A percentile compares a stretch with the other conserved stretches of the same genome.
These are phyloP conservation scores for Rhodotorula diobovata DNA, from an alignment of 768 basidiomycete species.

Conservation along the genomic window DNA sequence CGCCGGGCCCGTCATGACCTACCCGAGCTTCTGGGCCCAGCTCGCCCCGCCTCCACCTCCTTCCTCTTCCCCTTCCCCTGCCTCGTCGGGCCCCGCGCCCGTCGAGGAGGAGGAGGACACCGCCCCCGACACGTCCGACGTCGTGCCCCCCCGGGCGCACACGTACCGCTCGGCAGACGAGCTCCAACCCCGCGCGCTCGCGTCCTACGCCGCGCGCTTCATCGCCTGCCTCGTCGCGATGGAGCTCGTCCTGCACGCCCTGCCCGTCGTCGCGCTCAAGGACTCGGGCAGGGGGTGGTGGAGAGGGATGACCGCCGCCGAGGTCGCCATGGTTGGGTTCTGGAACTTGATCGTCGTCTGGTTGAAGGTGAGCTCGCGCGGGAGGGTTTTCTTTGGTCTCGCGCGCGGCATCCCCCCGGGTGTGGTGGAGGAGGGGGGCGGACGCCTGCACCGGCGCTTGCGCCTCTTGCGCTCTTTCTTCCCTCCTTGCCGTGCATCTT, in stretches of 20 bases:
- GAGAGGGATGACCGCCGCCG: conserved; percentile 5
- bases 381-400: background rate
- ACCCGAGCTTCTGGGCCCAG: conserved; percentile 94
- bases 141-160: conserved; percentile 1
- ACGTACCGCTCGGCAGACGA: conserved; percentile 19
- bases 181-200: conserved; percentile 36
- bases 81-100: background rate
- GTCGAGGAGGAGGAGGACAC: no score
- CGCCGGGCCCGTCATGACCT: conserved; percentile 91
- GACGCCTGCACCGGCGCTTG: no score
- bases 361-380: conserved; percentile 71
- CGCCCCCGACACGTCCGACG: no score
- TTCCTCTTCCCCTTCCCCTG: no score
- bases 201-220: conserved; percentile 66
- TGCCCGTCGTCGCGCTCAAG: conserved; percentile 97
- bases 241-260: conserved; percentile 86
- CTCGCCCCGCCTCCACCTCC: conserved; percentile 48
- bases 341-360: conserved; percentile 96
- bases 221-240: conserved; percentile 68
- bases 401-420: no score
- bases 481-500: no score
- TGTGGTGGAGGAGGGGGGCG: background rate
- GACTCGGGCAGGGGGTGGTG: conserved; percentile 57
- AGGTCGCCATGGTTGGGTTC: conserved; percentile 70
- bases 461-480: no score